A percentile compares a stretch with the other conserved stretches of the same genome.
These are phyloP conservation scores for Paratinospora sagittata DNA, from an alignment of 164 flowering plant species.

Conservation along the genomic window DNA sequence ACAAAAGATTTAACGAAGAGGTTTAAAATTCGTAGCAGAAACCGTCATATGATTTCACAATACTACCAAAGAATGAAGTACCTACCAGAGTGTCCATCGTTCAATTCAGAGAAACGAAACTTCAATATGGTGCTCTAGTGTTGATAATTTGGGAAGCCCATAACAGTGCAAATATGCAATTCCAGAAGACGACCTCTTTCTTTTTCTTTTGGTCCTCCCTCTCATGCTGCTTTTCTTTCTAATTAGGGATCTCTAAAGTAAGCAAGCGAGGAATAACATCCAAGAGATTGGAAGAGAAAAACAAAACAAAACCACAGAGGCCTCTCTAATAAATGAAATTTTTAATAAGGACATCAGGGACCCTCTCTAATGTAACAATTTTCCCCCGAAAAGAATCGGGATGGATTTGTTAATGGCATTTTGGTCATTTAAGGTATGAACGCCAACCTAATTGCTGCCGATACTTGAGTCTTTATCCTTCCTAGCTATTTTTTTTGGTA, in stretches of 20 bases:
- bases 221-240: not conserved
- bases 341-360: not conserved
- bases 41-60: too few species aligned
- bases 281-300: not conserved
- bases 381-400: not conserved
- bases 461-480: not conserved
- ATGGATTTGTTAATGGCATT: slow-evolving; percentile 1
- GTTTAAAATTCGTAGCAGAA: too few species aligned
- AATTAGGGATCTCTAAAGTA: not conserved
- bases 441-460: too few species aligned
- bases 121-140: not conserved
- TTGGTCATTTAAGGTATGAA: slow-evolving; percentile 1
- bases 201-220: not conserved
- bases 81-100: not conserved
- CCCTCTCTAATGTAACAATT: not conserved
- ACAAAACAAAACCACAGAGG: not conserved
- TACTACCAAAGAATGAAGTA: too few species aligned
- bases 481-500: not conserved
- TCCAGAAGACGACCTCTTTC: not conserved
- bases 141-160: not conserved
- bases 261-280: not conserved
- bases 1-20: too few species aligned
- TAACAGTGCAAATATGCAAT: not conserved
- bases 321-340: too few species aligned
- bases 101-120: not conserved